A percentile compares a stretch with the other conserved stretches of the same genome.
phyloP scores from a whole-genome alignment of 2,329 filamentous ascomycete species.

The Ciborinia camelliae region DNA sequence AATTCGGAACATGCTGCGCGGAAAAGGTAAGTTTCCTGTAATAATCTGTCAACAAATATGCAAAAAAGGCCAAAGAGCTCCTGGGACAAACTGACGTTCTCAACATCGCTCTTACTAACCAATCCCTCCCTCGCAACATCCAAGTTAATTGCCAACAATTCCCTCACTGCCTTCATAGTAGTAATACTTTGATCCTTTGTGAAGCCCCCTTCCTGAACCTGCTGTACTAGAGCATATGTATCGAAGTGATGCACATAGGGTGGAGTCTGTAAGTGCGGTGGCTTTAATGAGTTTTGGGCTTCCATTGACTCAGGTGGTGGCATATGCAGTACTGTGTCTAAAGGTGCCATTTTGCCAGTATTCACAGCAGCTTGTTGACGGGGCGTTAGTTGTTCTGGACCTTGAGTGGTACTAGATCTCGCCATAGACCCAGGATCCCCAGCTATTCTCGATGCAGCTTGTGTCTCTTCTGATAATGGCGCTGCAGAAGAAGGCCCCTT shows the following conservation, averaged over 20 bases:
- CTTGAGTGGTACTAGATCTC: conserved; percentile 10
- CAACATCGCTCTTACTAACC: conserved; percentile 86
- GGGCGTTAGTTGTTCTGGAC: conserved; percentile 18
- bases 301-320: conserved; percentile 42
- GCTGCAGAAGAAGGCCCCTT: conserved; percentile 23
- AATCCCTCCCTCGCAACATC: conserved; percentile 75
- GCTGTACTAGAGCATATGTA: conserved; percentile 82
- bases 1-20: conserved; percentile 90
- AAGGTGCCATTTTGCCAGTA: conserved; percentile 41
- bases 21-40: conserved; percentile 82
- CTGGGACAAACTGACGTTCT: conserved; percentile 55
- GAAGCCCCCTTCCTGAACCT: conserved; percentile 70
- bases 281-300: conserved; percentile 44
- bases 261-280: conserved; percentile 67
- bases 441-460: conserved; percentile 28
- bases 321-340: conserved; percentile 52
- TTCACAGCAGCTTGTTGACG: conserved; percentile 37
- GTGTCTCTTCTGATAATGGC: conserved; percentile 33
- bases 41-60: not conserved
- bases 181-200: conserved; percentile 71
- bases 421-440: conserved; percentile 23
- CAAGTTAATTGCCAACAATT: conserved; percentile 73
- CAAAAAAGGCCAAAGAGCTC: no score
- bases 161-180: conserved; percentile 88
- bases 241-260: conserved; percentile 96